phyloP scores from a whole-genome alignment of 83 land plant genomes.

The Diphasiastrum complanatum region DNA sequence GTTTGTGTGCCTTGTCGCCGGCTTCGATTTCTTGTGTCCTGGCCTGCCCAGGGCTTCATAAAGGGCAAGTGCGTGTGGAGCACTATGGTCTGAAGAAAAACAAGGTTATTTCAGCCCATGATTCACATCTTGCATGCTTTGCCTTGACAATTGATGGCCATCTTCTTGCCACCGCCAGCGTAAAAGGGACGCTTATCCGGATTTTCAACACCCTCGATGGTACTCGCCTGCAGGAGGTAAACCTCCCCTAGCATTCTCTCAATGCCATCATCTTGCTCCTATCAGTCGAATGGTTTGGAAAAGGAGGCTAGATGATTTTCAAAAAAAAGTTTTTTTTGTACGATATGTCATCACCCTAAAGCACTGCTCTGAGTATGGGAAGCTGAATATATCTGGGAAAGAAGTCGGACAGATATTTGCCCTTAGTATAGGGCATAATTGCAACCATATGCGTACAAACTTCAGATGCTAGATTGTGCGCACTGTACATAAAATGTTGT shows the following conservation, averaged over 20 bases:
- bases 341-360: no score
- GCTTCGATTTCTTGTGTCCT: conserved; percentile 55
- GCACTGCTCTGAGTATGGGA: no score
- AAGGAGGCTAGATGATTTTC: no score
- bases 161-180: conserved; percentile 90
- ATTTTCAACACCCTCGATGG: conserved; percentile 94
- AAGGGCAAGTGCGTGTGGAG: conserved; percentile 80
- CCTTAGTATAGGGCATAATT: no score
- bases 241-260: background rate
- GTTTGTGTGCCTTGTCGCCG: conserved; percentile 83
- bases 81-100: conserved; percentile 81
- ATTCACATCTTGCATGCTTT: conserved; percentile 73
- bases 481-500: no score
- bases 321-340: no score
- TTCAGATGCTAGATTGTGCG: no score
- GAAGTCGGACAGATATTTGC: no score
- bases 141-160: conserved; percentile 74
- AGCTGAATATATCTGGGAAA: no score
- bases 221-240: conserved; percentile 81
- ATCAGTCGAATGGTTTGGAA: no score
- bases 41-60: conserved; percentile 87
- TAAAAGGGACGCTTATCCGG: conserved; percentile 85
- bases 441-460: no score
- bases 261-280: no score
- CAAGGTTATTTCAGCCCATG: conserved; percentile 76